Percentiles rank a stretch among this genome's conserved stretches.
Evolutionary conservation across 495 filamentous ascomycete species (phyloP).

Genomic region (Evernia prunastri): DNA sequence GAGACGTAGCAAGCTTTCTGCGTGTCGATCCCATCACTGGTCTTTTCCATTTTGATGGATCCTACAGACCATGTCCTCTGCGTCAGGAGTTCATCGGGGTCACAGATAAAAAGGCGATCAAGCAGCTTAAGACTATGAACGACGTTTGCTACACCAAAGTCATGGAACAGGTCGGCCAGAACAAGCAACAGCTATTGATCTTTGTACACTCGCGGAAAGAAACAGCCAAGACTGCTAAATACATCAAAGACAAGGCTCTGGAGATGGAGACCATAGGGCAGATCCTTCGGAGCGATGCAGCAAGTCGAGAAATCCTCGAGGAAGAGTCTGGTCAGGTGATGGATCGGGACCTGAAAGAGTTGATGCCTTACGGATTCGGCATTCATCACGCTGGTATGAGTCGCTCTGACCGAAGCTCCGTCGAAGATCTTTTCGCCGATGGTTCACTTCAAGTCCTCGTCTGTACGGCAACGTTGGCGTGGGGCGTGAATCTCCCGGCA

Average conservation of each 20-base stretch:
- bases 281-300: conserved; percentile 88
- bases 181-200: conserved; percentile 94
- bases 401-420: conserved; percentile 83
- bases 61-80: conserved; percentile 86
- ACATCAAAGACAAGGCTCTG: conserved; percentile 89
- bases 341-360: conserved; percentile 86
- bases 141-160: conserved; percentile 98
- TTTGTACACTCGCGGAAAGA: conserved; percentile 98
- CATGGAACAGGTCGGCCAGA: conserved; percentile 86
- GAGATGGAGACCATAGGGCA: conserved; percentile 96
- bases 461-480: conserved; percentile 91
- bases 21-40: conserved; percentile 81
- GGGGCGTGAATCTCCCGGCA: conserved; percentile 92
- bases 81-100: conserved; percentile 97
- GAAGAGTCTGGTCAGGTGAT: conserved; percentile 77
- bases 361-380: conserved; percentile 92
- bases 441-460: conserved; percentile 91
- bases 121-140: conserved; percentile 98
- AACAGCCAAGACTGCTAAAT: conserved; percentile 93
- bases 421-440: conserved; percentile 88
- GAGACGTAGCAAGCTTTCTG: conserved; percentile 92
- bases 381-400: conserved; percentile 98
- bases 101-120: conserved; percentile 97
- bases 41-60: conserved; percentile 93
- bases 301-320: conserved; percentile 77